Evolutionary conservation across 2,329 filamentous ascomycete species (phyloP), one percentile per base, ranked within the genome.

Genomic region (Talaromyces islandicus): DNA sequence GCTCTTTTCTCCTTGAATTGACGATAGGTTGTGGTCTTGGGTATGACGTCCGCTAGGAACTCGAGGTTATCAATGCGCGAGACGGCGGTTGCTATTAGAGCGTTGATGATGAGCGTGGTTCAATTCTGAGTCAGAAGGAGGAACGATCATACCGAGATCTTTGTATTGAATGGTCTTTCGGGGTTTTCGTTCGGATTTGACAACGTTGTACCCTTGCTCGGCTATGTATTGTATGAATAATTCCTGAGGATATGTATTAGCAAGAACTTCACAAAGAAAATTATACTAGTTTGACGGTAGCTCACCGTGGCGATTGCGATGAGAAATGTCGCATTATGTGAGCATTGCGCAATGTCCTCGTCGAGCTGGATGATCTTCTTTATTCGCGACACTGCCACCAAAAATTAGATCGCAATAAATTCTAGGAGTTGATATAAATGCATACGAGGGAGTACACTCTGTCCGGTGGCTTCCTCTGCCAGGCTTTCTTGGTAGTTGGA

Each of bases 331-430:
- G 93, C 93, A 70, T 96, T 96, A 75, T 92, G 96, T 53, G 92
- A 96, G 75, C 91, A 96, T 71, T 90, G 85, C 64, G 81, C 82
- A 63, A 96, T 89, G 64, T 97, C 93, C 50, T 90, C 86, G 75
- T 99, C 94, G 60, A 91, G 84, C 54, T 86, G 84, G 62, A 99
- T 91, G 72, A 99, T 96, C 78, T 96, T 96, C 78, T 97, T 97
- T 61, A 99, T 91, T 69, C 94, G 86, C 19, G 94, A 90, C 59
- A 97, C 94, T 97, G 65, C 56, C 24, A 41, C 7, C 5, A 56
- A 53, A 25, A 3, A 50, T 50, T 50, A 50, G 57, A 55, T 9
- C 38, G 30, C n/a, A 10, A 30, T 21, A 35, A 9, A 46, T 27
- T 25, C 25, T 1, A 48, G 21, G 10, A 41, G 24, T 6, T 9